These are phyloP conservation scores for Gossypium australe DNA, from an alignment of 345 rosid species.

Conservation along the genomic window DNA sequence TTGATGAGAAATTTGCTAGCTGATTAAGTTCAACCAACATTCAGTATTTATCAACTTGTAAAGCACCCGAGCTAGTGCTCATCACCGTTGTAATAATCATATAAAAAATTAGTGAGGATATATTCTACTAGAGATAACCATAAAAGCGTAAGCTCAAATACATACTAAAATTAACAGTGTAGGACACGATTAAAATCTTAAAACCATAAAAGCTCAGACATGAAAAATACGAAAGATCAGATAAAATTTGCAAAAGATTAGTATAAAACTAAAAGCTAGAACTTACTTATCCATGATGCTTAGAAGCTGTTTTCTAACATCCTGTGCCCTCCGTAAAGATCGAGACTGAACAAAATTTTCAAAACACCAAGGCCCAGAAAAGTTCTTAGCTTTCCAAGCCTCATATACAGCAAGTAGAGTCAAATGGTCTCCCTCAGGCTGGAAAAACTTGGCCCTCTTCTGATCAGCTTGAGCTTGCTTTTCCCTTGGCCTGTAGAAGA, in stretches of 20 bases:
- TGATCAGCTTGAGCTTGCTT: conserved; percentile 96
- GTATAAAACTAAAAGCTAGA: background rate
- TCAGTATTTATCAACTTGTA: background rate
- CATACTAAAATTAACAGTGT: background rate
- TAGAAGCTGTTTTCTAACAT: conserved; percentile 85
- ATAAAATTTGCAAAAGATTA: background rate
- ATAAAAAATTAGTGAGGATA: background rate
- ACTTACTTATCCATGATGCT: conserved; percentile 88
- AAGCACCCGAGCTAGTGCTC: background rate
- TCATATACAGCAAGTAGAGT: conserved; percentile 89
- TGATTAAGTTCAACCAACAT: background rate
- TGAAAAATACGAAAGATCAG: background rate
- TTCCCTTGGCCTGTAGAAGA: conserved; percentile 85
- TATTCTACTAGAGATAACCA: background rate
- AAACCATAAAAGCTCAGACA: background rate
- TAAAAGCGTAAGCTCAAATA: background rate
- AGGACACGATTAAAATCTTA: background rate
- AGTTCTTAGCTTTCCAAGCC: conserved; percentile 88
- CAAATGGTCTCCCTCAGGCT: conserved; percentile 88
- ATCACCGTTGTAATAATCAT: background rate
- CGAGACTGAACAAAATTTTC: conserved; percentile 83
- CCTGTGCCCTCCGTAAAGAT: conserved; percentile 77
- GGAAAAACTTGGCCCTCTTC: conserved; percentile 87
- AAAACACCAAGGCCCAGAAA: conserved; percentile 88
- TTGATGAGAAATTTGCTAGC: background rate